Evolutionary conservation across 768 basidiomycete species (phyloP), one percentile per base, ranked within the genome.

Genomic region (Psilocybe tampanensis): DNA sequence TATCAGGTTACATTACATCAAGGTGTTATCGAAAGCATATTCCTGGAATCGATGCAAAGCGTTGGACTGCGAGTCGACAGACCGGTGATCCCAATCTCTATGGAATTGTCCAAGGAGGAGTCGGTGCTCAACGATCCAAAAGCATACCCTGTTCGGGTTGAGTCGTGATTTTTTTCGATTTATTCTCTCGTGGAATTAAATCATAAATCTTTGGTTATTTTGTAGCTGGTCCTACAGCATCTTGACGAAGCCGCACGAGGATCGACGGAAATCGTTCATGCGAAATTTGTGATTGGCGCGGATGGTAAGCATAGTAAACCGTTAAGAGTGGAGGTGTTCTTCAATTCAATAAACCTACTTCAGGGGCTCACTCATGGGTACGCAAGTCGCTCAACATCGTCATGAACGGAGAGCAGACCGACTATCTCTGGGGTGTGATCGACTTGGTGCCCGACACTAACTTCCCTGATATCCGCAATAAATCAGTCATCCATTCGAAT

Each of bases 301-400:
- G 92, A 94, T 66, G 90, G 89, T 83, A 65, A 44, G 75, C 9
- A 29, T 9, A 29, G 5, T 29, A 9, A 4, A 29, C 29, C 29
- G 29, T 39, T 8, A 15, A n/a, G 8, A 26, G 47, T 43, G 39
- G 29, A n/a, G 19, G 57, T 26, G n/a, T 26, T 4, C 62, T 39
- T 13, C 22, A 29, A 7, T 17, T 24, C 29, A 39, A 17, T 34
- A 32, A 36, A 34, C 8, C 53, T 24, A 41, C 11, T 48, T 1
- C 63, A 89, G 88, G 89, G 5, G 90, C 90, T 0, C 90, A 92
- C 70, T 92, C 89, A 11, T 92, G 90, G 89, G 88, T 93, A 21
- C 81, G 92, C 22, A 90, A 89, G 57, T 54, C 71, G 0, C 73
- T 90, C 8, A 76, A 77, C 8, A 86, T 93, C 49, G 65, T 72